A percentile compares a stretch with the other conserved stretches of the same genome.
Evolutionary conservation across 2,329 filamentous ascomycete genomes (phyloP).

Genomic region (Ceratocystis variospora): DNA sequence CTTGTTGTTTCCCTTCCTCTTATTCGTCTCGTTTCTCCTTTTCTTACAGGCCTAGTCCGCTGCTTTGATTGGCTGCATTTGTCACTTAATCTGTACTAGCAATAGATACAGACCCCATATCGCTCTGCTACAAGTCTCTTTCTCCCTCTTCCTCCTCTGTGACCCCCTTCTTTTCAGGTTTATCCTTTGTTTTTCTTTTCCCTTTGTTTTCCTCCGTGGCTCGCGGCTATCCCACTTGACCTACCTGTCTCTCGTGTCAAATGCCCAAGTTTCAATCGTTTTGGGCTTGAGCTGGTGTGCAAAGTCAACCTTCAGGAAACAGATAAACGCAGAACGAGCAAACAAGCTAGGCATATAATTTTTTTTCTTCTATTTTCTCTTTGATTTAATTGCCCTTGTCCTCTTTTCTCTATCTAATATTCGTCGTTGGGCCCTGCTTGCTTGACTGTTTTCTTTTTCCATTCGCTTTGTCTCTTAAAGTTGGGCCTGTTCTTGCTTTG

Average conservation of each 20-base stretch:
- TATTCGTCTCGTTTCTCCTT: slow-evolving; percentile 7
- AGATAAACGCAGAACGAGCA: not conserved
- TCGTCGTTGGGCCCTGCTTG: not conserved
- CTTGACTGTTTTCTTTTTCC: not conserved
- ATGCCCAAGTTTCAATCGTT: not conserved
- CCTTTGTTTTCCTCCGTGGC: not conserved
- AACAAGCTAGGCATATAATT: not conserved
- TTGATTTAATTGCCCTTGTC: not conserved
- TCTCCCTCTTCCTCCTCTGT: slow-evolving; percentile 9
- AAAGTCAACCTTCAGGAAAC: not conserved
- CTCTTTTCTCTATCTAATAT: not conserved
- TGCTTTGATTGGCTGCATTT: not conserved
- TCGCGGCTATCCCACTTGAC: not conserved
- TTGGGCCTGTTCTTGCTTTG: not conserved
- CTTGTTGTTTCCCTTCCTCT: not conserved
- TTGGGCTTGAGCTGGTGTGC: not conserved
- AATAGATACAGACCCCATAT: not conserved
- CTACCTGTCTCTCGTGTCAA: not conserved
- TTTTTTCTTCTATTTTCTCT: slow-evolving; percentile 1
- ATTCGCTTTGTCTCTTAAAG: not conserved
- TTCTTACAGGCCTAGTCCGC: not conserved
- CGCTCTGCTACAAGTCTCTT: not conserved
- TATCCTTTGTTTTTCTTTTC: not conserved
- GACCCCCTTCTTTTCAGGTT: not conserved
- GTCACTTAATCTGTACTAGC: not conserved